A percentile compares a stretch with the other conserved stretches of the same genome.
These are phyloP conservation scores for Termitomyces sp. DNA, from an alignment of 768 basidiomycete species.

Conservation along the genomic window DNA sequence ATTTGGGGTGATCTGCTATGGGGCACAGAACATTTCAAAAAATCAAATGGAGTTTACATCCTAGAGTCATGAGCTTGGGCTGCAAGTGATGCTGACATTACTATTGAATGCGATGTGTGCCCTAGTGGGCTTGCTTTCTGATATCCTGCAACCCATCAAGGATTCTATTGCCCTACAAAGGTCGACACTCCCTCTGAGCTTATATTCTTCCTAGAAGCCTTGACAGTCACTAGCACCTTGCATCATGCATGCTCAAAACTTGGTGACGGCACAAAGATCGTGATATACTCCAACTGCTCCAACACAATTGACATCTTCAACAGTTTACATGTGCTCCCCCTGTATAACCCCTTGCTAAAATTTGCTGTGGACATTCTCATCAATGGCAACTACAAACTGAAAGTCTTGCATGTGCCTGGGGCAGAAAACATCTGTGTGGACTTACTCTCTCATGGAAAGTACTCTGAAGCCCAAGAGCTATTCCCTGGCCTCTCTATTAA, in stretches of 20 bases:
- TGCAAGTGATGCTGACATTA: background rate
- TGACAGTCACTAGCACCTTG: background rate
- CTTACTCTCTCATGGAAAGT: no score
- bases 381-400: no score
- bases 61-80: background rate
- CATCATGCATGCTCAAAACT: no score
- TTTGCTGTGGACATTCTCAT: no score
- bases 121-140: slow-evolving; percentile 17
- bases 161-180: slow-evolving; percentile 5
- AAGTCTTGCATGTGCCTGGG: no score
- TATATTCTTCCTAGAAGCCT: no score
- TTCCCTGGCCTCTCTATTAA: no score
- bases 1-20: slow-evolving; percentile 16
- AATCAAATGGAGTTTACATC: slow-evolving; percentile 7
- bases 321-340: no score
- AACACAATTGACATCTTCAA: background rate
- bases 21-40: slow-evolving; percentile 19
- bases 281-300: background rate
- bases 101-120: slow-evolving; percentile 12
- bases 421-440: no score
- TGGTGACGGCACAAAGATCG: no score
- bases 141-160: slow-evolving; percentile 13
- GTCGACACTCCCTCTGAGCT: background rate
- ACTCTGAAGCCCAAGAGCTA: no score
- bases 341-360: no score